These are phyloP conservation scores for Talaromyces sp. DNA, from an alignment of 2,329 filamentous ascomycete species.

Conservation along the genomic window DNA sequence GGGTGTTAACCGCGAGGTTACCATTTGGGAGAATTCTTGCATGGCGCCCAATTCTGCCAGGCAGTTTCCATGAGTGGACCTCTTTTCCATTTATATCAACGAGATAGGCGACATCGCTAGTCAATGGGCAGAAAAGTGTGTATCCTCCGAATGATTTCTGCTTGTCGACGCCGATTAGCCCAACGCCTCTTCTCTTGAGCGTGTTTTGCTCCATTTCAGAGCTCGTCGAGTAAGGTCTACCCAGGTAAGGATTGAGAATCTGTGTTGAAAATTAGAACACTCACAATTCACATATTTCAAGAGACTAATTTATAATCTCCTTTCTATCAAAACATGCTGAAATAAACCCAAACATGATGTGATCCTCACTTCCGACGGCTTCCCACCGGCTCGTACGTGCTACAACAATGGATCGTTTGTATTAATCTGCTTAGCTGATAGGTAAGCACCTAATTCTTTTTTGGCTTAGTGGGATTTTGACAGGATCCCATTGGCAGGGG, in stretches of 20 bases:
- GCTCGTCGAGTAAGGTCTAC: no score
- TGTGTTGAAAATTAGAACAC: no score
- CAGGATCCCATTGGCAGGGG: no score
- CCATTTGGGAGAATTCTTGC: constrained; percentile 45
- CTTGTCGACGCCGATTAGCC: constrained; percentile 40
- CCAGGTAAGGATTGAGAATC: no score
- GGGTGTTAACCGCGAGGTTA: constrained; percentile 45
- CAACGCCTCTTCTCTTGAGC: constrained; percentile 41
- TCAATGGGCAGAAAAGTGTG: constrained; percentile 43
- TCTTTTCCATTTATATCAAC: constrained; percentile 42
- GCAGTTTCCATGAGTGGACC: constrained; percentile 45
- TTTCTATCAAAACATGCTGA: no score
- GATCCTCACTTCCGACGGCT: not conserved
- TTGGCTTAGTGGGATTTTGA: no score
- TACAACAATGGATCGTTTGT: no score
- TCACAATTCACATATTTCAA: no score
- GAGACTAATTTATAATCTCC: no score
- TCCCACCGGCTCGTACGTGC: not conserved
- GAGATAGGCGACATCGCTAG: constrained; percentile 40
- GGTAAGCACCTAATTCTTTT: no score
- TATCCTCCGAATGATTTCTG: constrained; percentile 40
- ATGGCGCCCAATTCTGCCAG: constrained; percentile 43
- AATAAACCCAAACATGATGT: no score
- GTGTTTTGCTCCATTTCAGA: constrained; percentile 44
- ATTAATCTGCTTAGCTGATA: no score